Evolutionary conservation across 1,284 basidiomycete genomes (phyloP).

Genomic region (Apiotrichum veenhuisii): DNA sequence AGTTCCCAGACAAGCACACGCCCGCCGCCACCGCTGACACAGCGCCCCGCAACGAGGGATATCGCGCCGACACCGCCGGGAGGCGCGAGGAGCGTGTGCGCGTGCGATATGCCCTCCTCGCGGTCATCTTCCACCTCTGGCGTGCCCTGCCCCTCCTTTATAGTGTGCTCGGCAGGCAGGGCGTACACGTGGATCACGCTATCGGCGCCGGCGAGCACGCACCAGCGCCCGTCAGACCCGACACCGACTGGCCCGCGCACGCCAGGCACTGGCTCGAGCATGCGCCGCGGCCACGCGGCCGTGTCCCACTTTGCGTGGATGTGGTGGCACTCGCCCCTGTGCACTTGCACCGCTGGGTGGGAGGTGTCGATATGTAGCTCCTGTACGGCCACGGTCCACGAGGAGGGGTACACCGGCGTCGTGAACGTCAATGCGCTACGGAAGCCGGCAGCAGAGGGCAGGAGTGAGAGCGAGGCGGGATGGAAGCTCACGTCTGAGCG

Average conservation of each 20-base stretch:
- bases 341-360: constrained; percentile 3
- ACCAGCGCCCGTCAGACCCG: constrained; percentile 44
- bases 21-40: constrained; percentile 42
- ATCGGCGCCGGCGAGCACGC: constrained; percentile 45
- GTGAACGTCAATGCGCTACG: constrained; percentile 44
- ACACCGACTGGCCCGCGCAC: constrained; percentile 43
- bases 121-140: neutral
- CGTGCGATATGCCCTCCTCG: constrained; percentile 26
- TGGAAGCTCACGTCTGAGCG: constrained; percentile 47
- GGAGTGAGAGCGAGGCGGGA: constrained; percentile 42
- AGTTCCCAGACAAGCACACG: constrained; percentile 48
- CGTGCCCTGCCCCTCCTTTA: neutral
- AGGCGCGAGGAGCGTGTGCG: constrained; percentile 45
- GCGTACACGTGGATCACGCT: constrained; percentile 48
- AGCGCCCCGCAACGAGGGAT: constrained; percentile 35
- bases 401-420: constrained; percentile 45
- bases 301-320: constrained; percentile 22
- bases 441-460: constrained; percentile 25
- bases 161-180: constrained; percentile 23
- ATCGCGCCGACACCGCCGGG: constrained; percentile 38
- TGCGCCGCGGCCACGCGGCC: constrained; percentile 32
- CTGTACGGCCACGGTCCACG: constrained; percentile 48
- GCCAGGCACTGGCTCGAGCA: constrained; percentile 30
- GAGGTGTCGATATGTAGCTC: constrained; percentile 35
- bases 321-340: constrained; percentile 36